A percentile compares a stretch with the other conserved stretches of the same genome.
Conservation (phyloP, 2,329 filamentous ascomycete genomes). For the Aspergillus hiratsukae region DNA sequence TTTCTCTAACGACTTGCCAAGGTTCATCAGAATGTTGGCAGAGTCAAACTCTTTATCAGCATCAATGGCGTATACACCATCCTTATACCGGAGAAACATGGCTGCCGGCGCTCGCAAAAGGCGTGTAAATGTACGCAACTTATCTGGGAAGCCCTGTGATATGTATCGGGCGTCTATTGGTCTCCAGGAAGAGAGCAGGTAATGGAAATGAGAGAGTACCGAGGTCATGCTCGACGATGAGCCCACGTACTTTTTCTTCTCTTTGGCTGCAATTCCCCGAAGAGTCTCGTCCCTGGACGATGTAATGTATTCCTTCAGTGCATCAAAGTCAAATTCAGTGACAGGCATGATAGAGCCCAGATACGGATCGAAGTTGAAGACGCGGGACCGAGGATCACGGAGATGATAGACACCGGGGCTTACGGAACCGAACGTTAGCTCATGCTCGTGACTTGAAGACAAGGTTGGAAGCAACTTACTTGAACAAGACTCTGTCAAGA, state of each 20-base stretch:
- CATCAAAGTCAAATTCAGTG: constrained; percentile 84
- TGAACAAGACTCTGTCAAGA: constrained; percentile 89
- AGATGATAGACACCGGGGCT: constrained; percentile 81
- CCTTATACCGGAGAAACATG: constrained; percentile 74
- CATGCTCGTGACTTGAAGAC: neutral
- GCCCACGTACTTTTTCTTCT: constrained; percentile 77
- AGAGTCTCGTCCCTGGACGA: constrained; percentile 79
- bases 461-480: constrained; percentile 42
- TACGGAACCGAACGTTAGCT: constrained; percentile 5
- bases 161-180: constrained; percentile 62
- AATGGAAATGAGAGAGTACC: constrained; percentile 86
- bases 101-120: constrained; percentile 70
- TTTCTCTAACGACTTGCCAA: constrained; percentile 96
- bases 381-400: constrained; percentile 78
- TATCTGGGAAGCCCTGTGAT: constrained; percentile 62
- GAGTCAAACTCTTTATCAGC: constrained; percentile 88
- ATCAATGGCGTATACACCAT: constrained; percentile 90
- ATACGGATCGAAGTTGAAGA: constrained; percentile 97
- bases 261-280: constrained; percentile 60
- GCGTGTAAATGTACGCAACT: constrained; percentile 63
- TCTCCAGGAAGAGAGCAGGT: constrained; percentile 79
- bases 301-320: constrained; percentile 81
- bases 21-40: constrained; percentile 80
- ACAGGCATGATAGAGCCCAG: constrained; percentile 90
- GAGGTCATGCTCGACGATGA: constrained; percentile 97